phyloP scores from a whole-genome alignment of 2,329 filamentous ascomycete species.

The Nannizzia gypsea region DNA sequence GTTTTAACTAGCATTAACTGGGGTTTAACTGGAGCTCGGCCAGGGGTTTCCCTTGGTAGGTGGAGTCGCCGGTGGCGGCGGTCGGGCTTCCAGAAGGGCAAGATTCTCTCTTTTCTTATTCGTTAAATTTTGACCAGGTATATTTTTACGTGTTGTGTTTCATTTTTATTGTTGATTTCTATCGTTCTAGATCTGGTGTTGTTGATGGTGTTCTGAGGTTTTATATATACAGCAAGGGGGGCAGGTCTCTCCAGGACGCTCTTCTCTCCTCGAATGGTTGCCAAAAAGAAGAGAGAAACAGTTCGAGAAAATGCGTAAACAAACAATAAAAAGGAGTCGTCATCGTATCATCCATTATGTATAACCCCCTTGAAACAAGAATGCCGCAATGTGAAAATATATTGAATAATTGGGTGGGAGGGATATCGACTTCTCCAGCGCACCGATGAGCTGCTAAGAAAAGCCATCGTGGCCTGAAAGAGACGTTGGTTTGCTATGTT shows the following conservation, averaged over 20 bases:
- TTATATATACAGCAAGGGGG: not conserved
- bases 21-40: not conserved
- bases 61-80: not conserved
- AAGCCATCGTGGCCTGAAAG: constrained; percentile 1
- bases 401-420: not conserved
- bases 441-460: not conserved
- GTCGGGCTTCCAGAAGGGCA: not conserved
- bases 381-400: not conserved
- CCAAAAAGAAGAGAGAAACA: not conserved
- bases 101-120: not conserved
- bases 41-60: not conserved
- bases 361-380: not conserved
- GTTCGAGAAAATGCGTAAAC: not conserved
- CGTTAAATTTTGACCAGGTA: too few species aligned
- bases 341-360: not conserved
- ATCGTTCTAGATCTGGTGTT: not conserved
- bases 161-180: too few species aligned
- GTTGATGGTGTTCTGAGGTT: not conserved
- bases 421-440: not conserved
- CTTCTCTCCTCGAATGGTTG: not conserved
- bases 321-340: not conserved
- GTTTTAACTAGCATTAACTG: not conserved
- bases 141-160: not conserved
- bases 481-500: constrained; percentile 1
- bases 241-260: not conserved